phyloP scores from a whole-genome alignment of 768 basidiomycete genomes.

The Macrocybe gigantea region DNA sequence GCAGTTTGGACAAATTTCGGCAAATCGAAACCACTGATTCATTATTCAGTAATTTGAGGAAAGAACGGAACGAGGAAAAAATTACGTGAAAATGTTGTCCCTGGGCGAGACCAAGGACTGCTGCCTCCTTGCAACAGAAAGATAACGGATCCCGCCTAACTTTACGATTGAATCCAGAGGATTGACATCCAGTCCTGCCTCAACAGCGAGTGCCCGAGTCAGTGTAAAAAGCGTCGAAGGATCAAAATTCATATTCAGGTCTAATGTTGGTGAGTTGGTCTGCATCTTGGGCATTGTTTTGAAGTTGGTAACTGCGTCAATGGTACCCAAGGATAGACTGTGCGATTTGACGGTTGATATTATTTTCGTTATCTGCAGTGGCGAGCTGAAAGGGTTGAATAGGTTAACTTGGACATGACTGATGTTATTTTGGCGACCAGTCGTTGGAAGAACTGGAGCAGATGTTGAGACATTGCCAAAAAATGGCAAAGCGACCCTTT shows the following conservation, averaged over 20 bases:
- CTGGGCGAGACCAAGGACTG: constrained; percentile 24
- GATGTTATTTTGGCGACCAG: constrained; percentile 56
- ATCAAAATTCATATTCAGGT: constrained; percentile 63
- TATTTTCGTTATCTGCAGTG: constrained; percentile 52
- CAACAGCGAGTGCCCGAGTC: constrained; percentile 58
- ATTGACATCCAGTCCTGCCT: constrained; percentile 52
- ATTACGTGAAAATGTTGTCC: constrained; percentile 50
- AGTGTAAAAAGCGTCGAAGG: constrained; percentile 66
- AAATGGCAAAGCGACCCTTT: constrained; percentile 17
- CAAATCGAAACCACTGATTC: constrained; percentile 53
- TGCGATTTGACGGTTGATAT: constrained; percentile 55
- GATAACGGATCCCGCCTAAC: constrained; percentile 62
- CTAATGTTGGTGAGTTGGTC: constrained; percentile 50
- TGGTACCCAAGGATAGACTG: constrained; percentile 58
- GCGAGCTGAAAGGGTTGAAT: constrained; percentile 61
- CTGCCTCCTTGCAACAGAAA: constrained; percentile 30
- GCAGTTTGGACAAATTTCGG: constrained; percentile 58
- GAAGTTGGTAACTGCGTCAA: constrained; percentile 48
- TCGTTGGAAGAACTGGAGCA: constrained; percentile 52
- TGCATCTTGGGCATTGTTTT: constrained; percentile 44
- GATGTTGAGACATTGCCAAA: not conserved
- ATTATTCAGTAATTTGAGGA: not conserved
- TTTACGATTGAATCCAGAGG: constrained; percentile 63
- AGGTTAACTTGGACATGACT: constrained; percentile 59
- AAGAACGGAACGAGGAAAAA: not conserved